phyloP scores from a whole-genome alignment of 31 red algal species.

The Pterothamnion heteromorphum region DNA sequence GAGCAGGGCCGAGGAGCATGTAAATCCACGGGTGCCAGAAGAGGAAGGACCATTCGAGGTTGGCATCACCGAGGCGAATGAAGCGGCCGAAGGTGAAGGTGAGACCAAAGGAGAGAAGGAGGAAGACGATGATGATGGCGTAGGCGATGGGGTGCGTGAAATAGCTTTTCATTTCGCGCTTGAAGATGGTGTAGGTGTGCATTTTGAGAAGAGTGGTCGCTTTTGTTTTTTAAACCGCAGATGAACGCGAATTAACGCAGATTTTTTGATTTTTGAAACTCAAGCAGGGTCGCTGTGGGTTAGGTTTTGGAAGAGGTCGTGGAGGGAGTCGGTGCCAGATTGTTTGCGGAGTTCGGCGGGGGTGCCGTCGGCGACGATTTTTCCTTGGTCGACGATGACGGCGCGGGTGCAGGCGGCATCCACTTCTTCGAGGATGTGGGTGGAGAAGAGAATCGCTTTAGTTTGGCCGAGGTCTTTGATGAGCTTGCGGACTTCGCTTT shows the following conservation, averaged over 20 bases:
- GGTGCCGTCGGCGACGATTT: not conserved
- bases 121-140: not conserved
- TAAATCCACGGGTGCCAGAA: not conserved
- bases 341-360: not conserved
- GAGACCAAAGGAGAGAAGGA: not conserved
- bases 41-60: not conserved
- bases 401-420: not conserved
- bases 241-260: not conserved
- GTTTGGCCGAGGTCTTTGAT: not conserved
- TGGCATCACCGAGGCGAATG: not conserved
- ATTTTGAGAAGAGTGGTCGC: not conserved
- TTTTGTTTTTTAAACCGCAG: not conserved
- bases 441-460: not conserved
- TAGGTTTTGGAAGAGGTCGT: not conserved
- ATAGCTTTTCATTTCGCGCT: not conserved
- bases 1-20: slow-evolving; percentile 4
- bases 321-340: not conserved
- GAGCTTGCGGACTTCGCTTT: not conserved
- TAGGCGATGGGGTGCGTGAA: slow-evolving; percentile 1
- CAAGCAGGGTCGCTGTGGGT: not conserved
- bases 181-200: not conserved
- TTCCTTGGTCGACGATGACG: slow-evolving; percentile 24
- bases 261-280: not conserved
- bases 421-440: slow-evolving; percentile 38
- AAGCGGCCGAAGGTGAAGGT: not conserved